A percentile compares a stretch with the other conserved stretches of the same genome.
Conservation (phyloP, 176 grass and related monocot species). For the Paspalum notatum region DNA sequence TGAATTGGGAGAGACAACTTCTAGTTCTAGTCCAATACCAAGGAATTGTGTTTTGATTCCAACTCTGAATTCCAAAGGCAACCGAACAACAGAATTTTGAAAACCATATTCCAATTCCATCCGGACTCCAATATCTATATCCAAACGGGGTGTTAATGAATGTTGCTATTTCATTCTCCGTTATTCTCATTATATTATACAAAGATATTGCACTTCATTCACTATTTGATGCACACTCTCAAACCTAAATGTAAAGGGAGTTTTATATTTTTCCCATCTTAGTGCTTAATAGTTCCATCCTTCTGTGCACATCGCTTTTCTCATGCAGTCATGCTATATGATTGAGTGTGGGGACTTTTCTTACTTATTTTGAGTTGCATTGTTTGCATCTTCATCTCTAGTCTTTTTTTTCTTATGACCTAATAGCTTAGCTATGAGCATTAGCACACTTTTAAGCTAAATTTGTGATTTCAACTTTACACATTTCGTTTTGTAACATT, state of each 20-base stretch:
- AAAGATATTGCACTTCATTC: conserved; percentile 7
- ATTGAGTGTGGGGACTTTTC: not conserved
- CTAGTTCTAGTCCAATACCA: too few relatives aligned
- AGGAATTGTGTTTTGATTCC: too few relatives aligned
- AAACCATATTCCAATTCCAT: too few relatives aligned
- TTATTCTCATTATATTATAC: not conserved
- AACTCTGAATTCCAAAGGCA: too few relatives aligned
- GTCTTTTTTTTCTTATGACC: not conserved
- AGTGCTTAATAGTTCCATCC: not conserved
- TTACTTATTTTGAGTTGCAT: conserved; percentile 11
- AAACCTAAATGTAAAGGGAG: not conserved
- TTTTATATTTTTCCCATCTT: conserved; percentile 15
- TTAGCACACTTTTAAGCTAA: conserved; percentile 1
- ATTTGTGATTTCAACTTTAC: not conserved
- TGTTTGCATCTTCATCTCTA: not conserved
- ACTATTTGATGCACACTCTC: conserved; percentile 8
- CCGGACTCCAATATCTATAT: too few relatives aligned
- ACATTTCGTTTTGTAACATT: conserved; percentile 32
- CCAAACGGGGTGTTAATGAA: not conserved
- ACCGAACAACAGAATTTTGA: too few relatives aligned
- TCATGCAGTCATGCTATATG: not conserved
- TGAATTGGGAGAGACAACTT: too few relatives aligned
- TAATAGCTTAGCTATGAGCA: conserved; percentile 4
- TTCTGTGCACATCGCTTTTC: conserved; percentile 10
- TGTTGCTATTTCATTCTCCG: not conserved